These are phyloP conservation scores for Rhizodiscina lignyota DNA, from an alignment of 495 filamentous ascomycete genomes.

Conservation along the genomic window DNA sequence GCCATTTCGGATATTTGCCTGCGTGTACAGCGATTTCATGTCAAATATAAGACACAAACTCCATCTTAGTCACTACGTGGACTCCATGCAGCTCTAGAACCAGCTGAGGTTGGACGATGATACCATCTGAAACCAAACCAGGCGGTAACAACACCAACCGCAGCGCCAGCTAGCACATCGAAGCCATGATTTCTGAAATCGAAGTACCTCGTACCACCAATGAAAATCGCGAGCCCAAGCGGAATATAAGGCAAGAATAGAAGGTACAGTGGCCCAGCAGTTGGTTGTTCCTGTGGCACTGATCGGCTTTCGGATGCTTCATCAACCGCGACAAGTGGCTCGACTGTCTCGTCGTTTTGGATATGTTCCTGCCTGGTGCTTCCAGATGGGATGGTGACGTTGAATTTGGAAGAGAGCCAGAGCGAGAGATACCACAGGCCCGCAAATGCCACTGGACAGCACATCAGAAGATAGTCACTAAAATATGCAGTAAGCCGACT, in stretches of 20 bases:
- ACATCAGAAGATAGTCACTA: not conserved
- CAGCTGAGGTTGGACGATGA: conserved; percentile 19
- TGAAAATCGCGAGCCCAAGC: conserved; percentile 40
- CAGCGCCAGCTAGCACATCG: conserved; percentile 42
- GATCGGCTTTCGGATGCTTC: conserved; percentile 1
- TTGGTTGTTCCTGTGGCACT: conserved; percentile 28
- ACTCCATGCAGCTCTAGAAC: conserved; percentile 23
- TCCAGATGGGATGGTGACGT: conserved; percentile 42
- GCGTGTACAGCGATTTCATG: too few relatives aligned
- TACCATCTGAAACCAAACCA: conserved; percentile 47
- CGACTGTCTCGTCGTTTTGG: not conserved
- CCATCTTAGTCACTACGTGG: too few relatives aligned
- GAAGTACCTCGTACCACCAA: conserved; percentile 43
- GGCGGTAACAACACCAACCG: conserved; percentile 38
- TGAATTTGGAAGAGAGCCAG: conserved; percentile 47
- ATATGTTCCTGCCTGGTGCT: too few relatives aligned
- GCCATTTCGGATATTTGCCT: too few relatives aligned
- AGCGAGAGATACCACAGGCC: conserved; percentile 15
- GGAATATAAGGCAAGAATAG: conserved; percentile 40
- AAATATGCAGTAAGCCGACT: conserved; percentile 11
- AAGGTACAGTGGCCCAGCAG: conserved; percentile 41
- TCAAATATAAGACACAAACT: too few relatives aligned
- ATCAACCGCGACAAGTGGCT: not conserved
- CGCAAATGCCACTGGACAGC: not conserved
- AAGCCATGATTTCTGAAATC: conserved; percentile 48